These are phyloP conservation scores for Cydonia oblonga DNA, from an alignment of 331 rosid genomes.

Conservation along the genomic window DNA sequence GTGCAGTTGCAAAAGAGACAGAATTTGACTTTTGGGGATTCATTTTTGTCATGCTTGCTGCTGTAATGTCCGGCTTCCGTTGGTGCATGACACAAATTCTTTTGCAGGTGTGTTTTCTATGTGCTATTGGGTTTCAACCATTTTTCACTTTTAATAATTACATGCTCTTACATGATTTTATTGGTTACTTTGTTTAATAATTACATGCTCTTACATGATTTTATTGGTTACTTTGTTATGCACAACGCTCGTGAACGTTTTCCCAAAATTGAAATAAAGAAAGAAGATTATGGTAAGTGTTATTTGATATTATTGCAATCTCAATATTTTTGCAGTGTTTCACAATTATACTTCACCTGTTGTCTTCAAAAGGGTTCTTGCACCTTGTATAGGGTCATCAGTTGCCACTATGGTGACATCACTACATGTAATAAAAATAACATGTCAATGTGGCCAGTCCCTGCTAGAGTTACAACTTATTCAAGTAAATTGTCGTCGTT, in stretches of 20 bases:
- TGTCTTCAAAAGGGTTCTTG: background rate
- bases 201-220: constrained; percentile 7
- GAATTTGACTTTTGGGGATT: constrained; percentile 87
- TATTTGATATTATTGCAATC: constrained; percentile 11
- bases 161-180: constrained; percentile 7
- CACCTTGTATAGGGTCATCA: background rate
- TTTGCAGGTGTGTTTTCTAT: constrained; percentile 55
- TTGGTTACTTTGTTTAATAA: constrained; percentile 12
- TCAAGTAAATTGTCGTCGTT: background rate
- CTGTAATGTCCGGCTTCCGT: constrained; percentile 98
- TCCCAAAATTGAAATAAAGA: constrained; percentile 47
- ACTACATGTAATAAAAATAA: background rate
- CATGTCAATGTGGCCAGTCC: background rate
- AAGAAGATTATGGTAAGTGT: constrained; percentile 79
- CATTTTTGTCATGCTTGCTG: constrained; percentile 91
- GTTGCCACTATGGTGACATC: background rate
- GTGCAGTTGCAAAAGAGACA: constrained; percentile 74
- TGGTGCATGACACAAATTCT: constrained; percentile 99
- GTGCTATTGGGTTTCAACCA: background rate
- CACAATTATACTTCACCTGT: background rate
- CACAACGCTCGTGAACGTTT: constrained; percentile 17
- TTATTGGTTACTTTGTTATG: constrained; percentile 12
- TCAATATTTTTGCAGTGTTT: background rate
- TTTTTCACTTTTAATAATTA: background rate
- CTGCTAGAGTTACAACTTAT: background rate